These are phyloP conservation scores for Neofusicoccum sp. DNA, from an alignment of 2,329 filamentous ascomycete species.

Conservation along the genomic window DNA sequence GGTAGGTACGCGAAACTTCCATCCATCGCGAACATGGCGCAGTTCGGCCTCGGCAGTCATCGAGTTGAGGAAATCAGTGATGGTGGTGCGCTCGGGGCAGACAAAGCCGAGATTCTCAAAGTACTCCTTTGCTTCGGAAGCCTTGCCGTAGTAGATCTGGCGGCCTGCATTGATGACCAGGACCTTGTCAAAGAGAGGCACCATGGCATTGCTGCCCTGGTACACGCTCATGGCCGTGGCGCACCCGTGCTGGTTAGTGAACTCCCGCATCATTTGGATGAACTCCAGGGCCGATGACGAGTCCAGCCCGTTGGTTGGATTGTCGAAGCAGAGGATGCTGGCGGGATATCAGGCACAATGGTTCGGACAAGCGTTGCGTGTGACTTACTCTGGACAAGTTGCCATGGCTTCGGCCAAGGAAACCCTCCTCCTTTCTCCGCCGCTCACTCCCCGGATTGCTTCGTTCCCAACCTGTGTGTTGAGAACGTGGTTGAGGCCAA, in stretches of 20 bases:
- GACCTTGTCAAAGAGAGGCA: slow-evolving; percentile 65
- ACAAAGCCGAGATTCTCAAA: slow-evolving; percentile 65
- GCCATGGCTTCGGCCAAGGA: slow-evolving; percentile 54
- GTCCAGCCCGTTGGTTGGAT: slow-evolving; percentile 34
- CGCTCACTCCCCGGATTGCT: slow-evolving; percentile 59
- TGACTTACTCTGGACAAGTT: slow-evolving; percentile 23
- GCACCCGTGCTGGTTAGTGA: slow-evolving; percentile 48
- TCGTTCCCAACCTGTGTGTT: slow-evolving; percentile 56
- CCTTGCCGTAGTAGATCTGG: slow-evolving; percentile 71
- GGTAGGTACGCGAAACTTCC: neutral
- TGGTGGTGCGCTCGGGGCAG: slow-evolving; percentile 46
- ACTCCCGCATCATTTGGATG: slow-evolving; percentile 51
- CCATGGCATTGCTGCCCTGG: slow-evolving; percentile 32
- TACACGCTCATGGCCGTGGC: slow-evolving; percentile 59
- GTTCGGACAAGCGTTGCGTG: slow-evolving; percentile 25
- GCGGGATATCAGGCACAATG: slow-evolving; percentile 19
- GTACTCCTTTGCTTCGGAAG: slow-evolving; percentile 59
- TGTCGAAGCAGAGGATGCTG: slow-evolving; percentile 40
- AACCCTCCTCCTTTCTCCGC: slow-evolving; percentile 61
- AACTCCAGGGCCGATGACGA: slow-evolving; percentile 55
- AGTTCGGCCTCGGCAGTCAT: slow-evolving; percentile 50
- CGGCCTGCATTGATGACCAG: slow-evolving; percentile 72
- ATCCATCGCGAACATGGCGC: neutral
- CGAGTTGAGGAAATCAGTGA: slow-evolving; percentile 71
- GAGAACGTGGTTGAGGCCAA: slow-evolving; percentile 53